phyloP scores from a whole-genome alignment of 352 stramenopile genomes.

The Pythium rishiriense region DNA sequence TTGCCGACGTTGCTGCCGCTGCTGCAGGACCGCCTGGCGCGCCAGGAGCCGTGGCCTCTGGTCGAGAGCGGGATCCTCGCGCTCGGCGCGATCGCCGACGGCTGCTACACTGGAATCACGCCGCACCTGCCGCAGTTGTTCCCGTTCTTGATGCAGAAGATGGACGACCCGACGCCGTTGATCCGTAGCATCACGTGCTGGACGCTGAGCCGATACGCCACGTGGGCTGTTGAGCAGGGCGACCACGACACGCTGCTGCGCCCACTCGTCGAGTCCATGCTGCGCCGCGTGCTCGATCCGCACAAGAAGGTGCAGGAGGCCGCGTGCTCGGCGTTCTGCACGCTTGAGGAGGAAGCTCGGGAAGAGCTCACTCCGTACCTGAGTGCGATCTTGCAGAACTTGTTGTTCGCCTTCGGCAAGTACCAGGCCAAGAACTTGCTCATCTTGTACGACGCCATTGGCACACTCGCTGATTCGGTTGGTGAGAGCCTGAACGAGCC shows the following conservation, averaged over 20 bases:
- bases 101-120: conserved; percentile 92
- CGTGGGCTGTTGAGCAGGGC: conserved; percentile 92
- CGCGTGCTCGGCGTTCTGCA: conserved; percentile 93
- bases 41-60: conserved; percentile 91
- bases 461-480: conserved; percentile 94
- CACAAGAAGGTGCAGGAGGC: conserved; percentile 96
- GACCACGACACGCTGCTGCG: conserved; percentile 78
- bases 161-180: conserved; percentile 87
- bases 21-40: conserved; percentile 89
- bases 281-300: conserved; percentile 86
- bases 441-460: conserved; percentile 96
- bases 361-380: conserved; percentile 94
- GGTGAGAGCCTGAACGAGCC: conserved; percentile 91
- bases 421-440: conserved; percentile 95
- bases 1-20: conserved; percentile 91
- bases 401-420: conserved; percentile 92
- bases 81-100: conserved; percentile 94
- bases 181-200: conserved; percentile 95
- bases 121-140: conserved; percentile 92
- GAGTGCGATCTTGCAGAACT: conserved; percentile 88
- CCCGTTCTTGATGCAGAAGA: conserved; percentile 93
- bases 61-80: conserved; percentile 95
- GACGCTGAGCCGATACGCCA: conserved; percentile 92
- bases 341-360: conserved; percentile 92
- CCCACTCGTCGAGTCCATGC: conserved; percentile 84